phyloP scores from a whole-genome alignment of 2,329 filamentous ascomycete species.

The Cordyceps javanica region DNA sequence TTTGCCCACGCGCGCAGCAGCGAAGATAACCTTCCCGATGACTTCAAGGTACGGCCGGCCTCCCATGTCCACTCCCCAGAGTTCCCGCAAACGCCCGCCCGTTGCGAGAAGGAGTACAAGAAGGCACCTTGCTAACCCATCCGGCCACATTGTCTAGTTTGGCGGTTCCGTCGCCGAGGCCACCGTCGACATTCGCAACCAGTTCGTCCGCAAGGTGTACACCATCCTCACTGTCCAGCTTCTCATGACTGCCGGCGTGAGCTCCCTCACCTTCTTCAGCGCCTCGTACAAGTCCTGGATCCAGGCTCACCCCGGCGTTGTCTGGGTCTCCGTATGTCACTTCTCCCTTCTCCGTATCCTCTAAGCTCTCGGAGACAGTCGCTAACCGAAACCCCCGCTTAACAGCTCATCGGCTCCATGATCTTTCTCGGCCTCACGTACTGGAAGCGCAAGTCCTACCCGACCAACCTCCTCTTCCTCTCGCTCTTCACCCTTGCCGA shows the following conservation, averaged over 20 bases:
- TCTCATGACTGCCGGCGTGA: constrained; percentile 73
- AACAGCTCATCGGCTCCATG: constrained; percentile 69
- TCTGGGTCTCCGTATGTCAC: constrained; percentile 68
- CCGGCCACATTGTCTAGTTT: constrained; percentile 48
- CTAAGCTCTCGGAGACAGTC: background rate
- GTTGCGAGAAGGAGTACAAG: no score
- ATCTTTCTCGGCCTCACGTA: constrained; percentile 81
- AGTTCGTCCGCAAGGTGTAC: constrained; percentile 96
- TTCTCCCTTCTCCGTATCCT: background rate
- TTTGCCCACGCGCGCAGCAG: constrained; percentile 65
- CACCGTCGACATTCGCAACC: constrained; percentile 91
- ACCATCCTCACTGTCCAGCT: constrained; percentile 95
- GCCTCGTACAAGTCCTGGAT: constrained; percentile 77
- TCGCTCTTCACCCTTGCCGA: constrained; percentile 84
- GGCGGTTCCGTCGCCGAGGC: constrained; percentile 90
- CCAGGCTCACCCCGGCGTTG: constrained; percentile 72
- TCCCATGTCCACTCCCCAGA: no score
- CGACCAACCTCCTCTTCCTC: constrained; percentile 90
- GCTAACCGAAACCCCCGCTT: background rate
- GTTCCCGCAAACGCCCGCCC: no score
- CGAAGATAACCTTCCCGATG: constrained; percentile 88
- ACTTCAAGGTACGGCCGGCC: constrained; percentile 94
- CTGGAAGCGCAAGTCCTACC: constrained; percentile 95
- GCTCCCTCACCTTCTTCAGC: constrained; percentile 81
- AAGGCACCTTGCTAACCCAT: background rate